A percentile compares a stretch with the other conserved stretches of the same genome.
phyloP scores from a whole-genome alignment of 495 filamentous ascomycete genomes.

The Aspergillus incahuasiensis region DNA sequence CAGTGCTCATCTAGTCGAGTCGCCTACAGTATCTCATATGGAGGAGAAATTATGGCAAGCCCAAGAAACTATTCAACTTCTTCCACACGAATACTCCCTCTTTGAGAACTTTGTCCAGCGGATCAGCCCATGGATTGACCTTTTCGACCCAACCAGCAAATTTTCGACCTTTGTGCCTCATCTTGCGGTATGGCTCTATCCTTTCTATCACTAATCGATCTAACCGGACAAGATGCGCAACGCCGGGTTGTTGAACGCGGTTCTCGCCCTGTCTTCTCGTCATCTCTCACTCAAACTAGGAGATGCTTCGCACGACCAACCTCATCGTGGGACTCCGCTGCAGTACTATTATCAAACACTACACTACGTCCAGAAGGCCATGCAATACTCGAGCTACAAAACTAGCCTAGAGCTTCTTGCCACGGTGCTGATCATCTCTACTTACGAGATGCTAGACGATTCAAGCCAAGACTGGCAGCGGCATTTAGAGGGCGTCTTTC shows the following conservation, averaged over 20 bases:
- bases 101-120: conserved; percentile 4
- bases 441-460: conserved; percentile 2
- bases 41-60: background rate
- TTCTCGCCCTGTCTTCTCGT: background rate
- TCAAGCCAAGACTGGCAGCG: conserved; percentile 4
- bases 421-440: background rate
- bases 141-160: background rate
- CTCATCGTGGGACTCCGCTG: background rate
- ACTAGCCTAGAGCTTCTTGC: conserved; percentile 4
- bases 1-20: background rate
- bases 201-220: background rate
- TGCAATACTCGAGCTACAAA: conserved; percentile 2
- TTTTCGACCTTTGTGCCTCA: conserved; percentile 1
- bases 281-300: background rate
- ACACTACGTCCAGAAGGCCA: conserved; percentile 3
- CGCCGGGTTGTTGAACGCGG: background rate
- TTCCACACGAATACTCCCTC: background rate
- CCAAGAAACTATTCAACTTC: background rate
- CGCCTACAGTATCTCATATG: background rate
- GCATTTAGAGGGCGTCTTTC: conserved; percentile 2
- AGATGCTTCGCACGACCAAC: background rate
- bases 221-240: background rate
- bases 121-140: conserved; percentile 2
- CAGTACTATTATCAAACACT: conserved; percentile 5
- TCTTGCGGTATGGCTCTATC: background rate